These are phyloP conservation scores for Pezizomycotina sp. DNA, from an alignment of 2,329 filamentous ascomycete species.

Conservation along the genomic window DNA sequence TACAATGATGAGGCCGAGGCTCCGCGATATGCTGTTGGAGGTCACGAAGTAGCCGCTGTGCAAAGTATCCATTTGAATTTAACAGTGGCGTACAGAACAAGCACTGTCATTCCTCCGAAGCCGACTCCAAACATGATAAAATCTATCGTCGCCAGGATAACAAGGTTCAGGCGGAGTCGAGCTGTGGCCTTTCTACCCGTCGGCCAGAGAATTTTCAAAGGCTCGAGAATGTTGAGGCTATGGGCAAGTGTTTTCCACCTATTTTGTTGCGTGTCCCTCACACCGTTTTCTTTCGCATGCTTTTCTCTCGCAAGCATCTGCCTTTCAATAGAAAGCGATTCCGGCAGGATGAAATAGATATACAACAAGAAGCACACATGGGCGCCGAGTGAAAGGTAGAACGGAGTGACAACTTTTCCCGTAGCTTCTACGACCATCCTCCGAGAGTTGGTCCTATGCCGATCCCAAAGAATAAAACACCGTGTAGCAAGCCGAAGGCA, in stretches of 20 bases:
- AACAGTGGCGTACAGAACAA: constrained; percentile 63
- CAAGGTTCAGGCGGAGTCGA: constrained; percentile 59
- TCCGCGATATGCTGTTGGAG: neutral
- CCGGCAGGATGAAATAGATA: constrained; percentile 56
- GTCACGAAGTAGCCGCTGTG: constrained; percentile 7
- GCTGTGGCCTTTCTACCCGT: constrained; percentile 44
- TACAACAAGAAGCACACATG: constrained; percentile 58
- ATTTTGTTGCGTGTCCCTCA: constrained; percentile 2
- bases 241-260: too few relatives aligned
- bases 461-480: constrained; percentile 74
- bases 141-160: constrained; percentile 65
- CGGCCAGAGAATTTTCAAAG: constrained; percentile 63
- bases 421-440: constrained; percentile 61
- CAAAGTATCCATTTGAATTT: neutral
- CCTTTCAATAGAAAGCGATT: constrained; percentile 61
- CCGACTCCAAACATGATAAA: constrained; percentile 65
- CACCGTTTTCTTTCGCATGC: constrained; percentile 32
- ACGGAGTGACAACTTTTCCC: constrained; percentile 60
- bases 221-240: constrained; percentile 58
- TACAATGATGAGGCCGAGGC: too few relatives aligned
- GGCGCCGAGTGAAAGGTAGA: constrained; percentile 61
- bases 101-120: constrained; percentile 64
- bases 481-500: constrained; percentile 77
- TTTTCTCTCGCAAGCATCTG: constrained; percentile 56
- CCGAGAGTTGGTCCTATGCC: constrained; percentile 71